Evolutionary conservation across 352 stramenopile genomes (phyloP), one percentile per base, ranked within the genome.

Genomic region (Peronospora farinosa): DNA sequence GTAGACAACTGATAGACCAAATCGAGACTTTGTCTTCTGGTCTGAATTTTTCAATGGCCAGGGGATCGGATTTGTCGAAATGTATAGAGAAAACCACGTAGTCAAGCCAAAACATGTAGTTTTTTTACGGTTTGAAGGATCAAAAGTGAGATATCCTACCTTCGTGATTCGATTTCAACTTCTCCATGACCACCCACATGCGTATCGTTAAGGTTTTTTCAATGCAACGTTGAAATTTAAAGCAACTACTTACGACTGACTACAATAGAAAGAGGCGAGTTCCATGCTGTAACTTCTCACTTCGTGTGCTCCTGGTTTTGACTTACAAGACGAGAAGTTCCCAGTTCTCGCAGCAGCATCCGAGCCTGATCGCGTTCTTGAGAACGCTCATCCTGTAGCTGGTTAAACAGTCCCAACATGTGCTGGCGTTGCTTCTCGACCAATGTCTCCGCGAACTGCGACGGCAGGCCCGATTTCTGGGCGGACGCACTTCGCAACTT

Each of bases 351-450:
- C 13, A 70, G 35, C 13, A 70, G 16, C 44, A 60, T 47, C 23
- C 62, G 57, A 42, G 62, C 51, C 49, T 70, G 62, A n/a, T 70
- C 52, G 10, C 57, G 62, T 39, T 70, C 57, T 51, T 66, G 59
- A 0, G 60, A 63, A 12, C 54, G 65, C 19, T 74, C 65, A 15
- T 54, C 43, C 17, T 74, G 60, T 25, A 74, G 15, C 23, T 70
- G 61, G n/a, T 69, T 62, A 30, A 74, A 74, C 17, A 74, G 36
- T 8, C 42, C 25, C 7, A 68, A 23, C 25, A 74, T n/a, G 21
- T 74, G 61, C 23, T 65, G 61, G 4, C 62, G 65, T 33, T 74
- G 65, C 31, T 68, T 69, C 47, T 71, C 57, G 38, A 74, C 62
- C 21, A 74, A 52, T 5, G 54, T 38, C 30, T 71, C 62, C 25